phyloP scores from a whole-genome alignment of 2,329 filamentous ascomycete species.

The Aspergillus ruber region DNA sequence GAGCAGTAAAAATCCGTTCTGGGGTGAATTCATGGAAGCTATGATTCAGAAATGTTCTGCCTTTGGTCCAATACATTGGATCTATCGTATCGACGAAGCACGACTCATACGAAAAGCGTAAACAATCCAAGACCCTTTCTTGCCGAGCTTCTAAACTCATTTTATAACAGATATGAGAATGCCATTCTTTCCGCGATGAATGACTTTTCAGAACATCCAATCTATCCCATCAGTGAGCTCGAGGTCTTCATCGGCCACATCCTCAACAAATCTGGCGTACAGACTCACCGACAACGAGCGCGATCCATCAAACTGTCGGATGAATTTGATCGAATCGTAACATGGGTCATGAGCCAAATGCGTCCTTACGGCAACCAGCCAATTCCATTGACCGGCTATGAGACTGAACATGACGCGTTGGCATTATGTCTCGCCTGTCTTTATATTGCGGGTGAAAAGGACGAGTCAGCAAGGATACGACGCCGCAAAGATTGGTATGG shows the following conservation, averaged over 20 bases:
- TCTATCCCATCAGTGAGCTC: slow-evolving; percentile 41
- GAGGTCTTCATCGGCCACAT: slow-evolving; percentile 56
- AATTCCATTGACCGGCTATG: slow-evolving; percentile 2
- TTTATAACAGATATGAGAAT: slow-evolving; percentile 45
- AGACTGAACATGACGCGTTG: slow-evolving; percentile 3
- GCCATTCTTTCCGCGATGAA: slow-evolving; percentile 45
- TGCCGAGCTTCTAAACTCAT: no score
- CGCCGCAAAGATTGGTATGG: no score
- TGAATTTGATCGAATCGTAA: slow-evolving; percentile 28
- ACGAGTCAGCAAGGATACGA: no score
- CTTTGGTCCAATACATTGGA: slow-evolving; percentile 6
- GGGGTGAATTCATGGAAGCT: slow-evolving; percentile 7
- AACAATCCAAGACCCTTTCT: not conserved
- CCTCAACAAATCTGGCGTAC: slow-evolving; percentile 43
- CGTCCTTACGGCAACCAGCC: not conserved
- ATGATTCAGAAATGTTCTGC: slow-evolving; percentile 4
- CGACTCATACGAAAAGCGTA: slow-evolving; percentile 7
- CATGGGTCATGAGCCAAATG: slow-evolving; percentile 11
- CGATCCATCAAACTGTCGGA: slow-evolving; percentile 39
- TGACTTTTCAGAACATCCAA: slow-evolving; percentile 36
- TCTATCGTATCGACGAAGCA: slow-evolving; percentile 11
- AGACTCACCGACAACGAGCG: slow-evolving; percentile 36
- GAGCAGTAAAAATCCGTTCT: slow-evolving; percentile 8
- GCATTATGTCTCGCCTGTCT: slow-evolving; percentile 13
- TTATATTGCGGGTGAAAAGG: slow-evolving; percentile 5